Evolutionary conservation across 495 filamentous ascomycete genomes (phyloP), one percentile per base, ranked within the genome.

Genomic region (Sordaria brevicollis): DNA sequence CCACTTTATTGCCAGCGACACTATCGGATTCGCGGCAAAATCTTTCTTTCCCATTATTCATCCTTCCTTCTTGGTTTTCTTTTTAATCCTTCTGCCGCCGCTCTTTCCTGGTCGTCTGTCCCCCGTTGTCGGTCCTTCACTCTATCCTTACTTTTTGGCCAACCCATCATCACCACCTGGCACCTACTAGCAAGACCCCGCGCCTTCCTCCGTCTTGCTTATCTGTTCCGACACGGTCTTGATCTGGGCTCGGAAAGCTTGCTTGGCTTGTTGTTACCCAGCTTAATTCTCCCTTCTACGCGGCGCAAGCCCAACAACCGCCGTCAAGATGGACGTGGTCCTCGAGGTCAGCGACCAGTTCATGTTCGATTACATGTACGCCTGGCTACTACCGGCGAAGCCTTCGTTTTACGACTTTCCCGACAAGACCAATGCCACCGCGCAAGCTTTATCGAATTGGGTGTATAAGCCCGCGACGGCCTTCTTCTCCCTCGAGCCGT

Each of bases 311-410:
- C 49, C 49, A 62, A 17, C 25, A 31, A 62, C 25, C 25, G 33
- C 49, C 67, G 68, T 73, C 79, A 80, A 80, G 72, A 97, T 98
- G 94, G 94, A 98, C 87, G 87, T 96, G 82, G 87, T 93, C 35
- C 89, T 98, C 71, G 92, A 97, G 80, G 67, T 93, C 73, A 87
- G 86, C 80, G 95, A 98, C 81, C 93, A 89, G 79, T 92, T 90
- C 80, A 74, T 94, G 72, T 90, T 89, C 81, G 94, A 98, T 82
- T 86, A 88, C 74, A 72, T 92, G 68, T 98, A 97, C 79, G 89
- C 94, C 65, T 79, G 80, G 9, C 67, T 89, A 9, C 84, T 93
- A 38, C 94, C 94, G n/a, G 80, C 84, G 41, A 82, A 83, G 25
- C 81, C 88, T 2, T 78, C 82, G 7, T 83, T 85, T 4, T 82